Evolutionary conservation across 2,329 filamentous ascomycete genomes (phyloP).

Genomic region (Talaromyces islandicus): DNA sequence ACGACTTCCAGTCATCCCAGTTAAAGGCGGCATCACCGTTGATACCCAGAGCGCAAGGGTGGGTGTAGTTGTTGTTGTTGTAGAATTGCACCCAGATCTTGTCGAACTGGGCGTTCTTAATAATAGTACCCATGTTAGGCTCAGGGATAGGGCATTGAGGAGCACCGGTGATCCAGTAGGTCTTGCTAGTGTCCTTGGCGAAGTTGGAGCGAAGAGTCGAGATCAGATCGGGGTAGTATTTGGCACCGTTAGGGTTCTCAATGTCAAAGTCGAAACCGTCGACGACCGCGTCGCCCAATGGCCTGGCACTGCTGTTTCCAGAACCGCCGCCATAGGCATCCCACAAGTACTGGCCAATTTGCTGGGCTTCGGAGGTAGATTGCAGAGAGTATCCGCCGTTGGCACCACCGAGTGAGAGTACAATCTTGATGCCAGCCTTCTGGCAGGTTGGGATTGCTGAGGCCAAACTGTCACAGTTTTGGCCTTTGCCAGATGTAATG

Average conservation of each 20-base stretch:
- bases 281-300: constrained; percentile 43
- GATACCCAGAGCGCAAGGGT: constrained; percentile 22
- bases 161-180: constrained; percentile 48
- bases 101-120: constrained; percentile 42
- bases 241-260: constrained; percentile 32
- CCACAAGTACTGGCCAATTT: constrained; percentile 38
- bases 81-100: constrained; percentile 54
- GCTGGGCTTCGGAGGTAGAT: constrained; percentile 22
- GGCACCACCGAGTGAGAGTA: constrained; percentile 43
- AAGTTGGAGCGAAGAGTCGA: constrained; percentile 41
- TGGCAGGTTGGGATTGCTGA: constrained; percentile 41
- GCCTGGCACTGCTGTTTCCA: constrained; percentile 29
- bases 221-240: constrained; percentile 38
- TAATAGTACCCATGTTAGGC: constrained; percentile 38
- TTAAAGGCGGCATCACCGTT: constrained; percentile 25
- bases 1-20: constrained; percentile 40
- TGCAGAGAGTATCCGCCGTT: constrained; percentile 28
- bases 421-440: constrained; percentile 37
- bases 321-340: constrained; percentile 2
- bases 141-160: constrained; percentile 49
- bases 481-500: neutral
- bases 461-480: constrained; percentile 33
- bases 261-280: constrained; percentile 52
- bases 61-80: constrained; percentile 41
- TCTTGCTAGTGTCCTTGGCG: constrained; percentile 23